Evolutionary conservation across 2,329 filamentous ascomycete genomes (phyloP).

Genomic region (Setomelanomma holmii): DNA sequence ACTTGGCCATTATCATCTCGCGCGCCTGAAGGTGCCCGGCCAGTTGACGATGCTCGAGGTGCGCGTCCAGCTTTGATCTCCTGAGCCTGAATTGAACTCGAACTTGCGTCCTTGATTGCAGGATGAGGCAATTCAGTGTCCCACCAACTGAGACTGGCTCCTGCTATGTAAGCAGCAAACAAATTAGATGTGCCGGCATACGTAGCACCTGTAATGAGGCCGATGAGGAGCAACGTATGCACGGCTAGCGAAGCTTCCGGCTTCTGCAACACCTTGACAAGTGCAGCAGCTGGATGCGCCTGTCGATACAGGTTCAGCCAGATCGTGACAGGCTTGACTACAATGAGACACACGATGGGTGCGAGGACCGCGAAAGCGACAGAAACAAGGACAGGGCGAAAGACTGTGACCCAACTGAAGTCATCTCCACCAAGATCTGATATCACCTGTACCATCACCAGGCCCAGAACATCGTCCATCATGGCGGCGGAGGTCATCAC

Average conservation of each 20-base stretch:
- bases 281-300: conserved; percentile 15
- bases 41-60: background rate
- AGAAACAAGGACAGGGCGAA: conserved; percentile 61
- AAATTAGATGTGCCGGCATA: conserved; percentile 70
- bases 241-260: conserved; percentile 52
- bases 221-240: conserved; percentile 61
- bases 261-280: conserved; percentile 34
- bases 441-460: conserved; percentile 80
- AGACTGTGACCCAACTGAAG: conserved; percentile 52
- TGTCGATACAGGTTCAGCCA: conserved; percentile 44
- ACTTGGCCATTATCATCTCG: too few species aligned
- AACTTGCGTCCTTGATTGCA: background rate
- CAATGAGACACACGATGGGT: conserved; percentile 57
- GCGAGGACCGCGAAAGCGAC: conserved; percentile 59
- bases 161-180: conserved; percentile 67
- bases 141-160: conserved; percentile 67
- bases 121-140: conserved; percentile 50
- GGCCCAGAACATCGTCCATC: conserved; percentile 80
- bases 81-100: too few species aligned
- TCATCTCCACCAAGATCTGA: conserved; percentile 64
- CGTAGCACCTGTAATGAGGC: conserved; percentile 57
- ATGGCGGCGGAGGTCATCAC: conserved; percentile 77
- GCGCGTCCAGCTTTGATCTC: too few species aligned
- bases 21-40: background rate
- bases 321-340: conserved; percentile 53